Evolutionary conservation across 2,329 filamentous ascomycete species (phyloP), one percentile per base, ranked within the genome.

Genomic region (Fusarium duplospermum): DNA sequence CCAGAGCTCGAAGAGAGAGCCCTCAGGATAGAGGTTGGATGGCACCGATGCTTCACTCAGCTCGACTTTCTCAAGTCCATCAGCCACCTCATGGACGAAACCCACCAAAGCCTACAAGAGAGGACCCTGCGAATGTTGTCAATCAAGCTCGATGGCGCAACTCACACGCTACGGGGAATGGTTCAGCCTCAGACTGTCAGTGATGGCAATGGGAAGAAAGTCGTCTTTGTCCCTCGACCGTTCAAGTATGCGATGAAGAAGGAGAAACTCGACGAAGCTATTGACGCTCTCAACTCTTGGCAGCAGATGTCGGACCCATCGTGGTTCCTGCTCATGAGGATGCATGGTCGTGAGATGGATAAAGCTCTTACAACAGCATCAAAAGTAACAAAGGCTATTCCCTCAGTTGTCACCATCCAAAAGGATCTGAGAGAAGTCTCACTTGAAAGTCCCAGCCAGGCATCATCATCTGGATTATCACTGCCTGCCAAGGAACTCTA

Each of bases 281-380:
- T 68, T n/a, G 22, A 33, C 11, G 64, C 54, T 18, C 27, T 70
- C 7, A 61, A 65, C 35, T 64, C 45, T 14, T 70, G 68, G 65
- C 45, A 64, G 36, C 59, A 57, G 27, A 62, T 40, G 18, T 70
- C 52, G 5, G 65, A 70, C n/a, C 68, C 64, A 6, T 64, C 40
- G 3, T 70, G 68, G 68, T 70, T 67, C 40, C 29, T 64, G 0
- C 24, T 68, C 16, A 57, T 64, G 60, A 65, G 66, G 45, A 42
- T 56, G 42, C 31, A 54, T 14, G 22, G 22, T 4, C 20, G n/a
- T 20, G 31, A 24, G 31, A 36, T 62, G 31, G 22, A 31, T 6
- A 62, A 38, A 9, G n/a, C 20, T 33, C 29, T 52, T 3, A 18
- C 42, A 18, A 27, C 22, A 38, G 11, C 10, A 29, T 31, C 31